phyloP scores from a whole-genome alignment of 257 asterid species.

The Echites panduratus region DNA sequence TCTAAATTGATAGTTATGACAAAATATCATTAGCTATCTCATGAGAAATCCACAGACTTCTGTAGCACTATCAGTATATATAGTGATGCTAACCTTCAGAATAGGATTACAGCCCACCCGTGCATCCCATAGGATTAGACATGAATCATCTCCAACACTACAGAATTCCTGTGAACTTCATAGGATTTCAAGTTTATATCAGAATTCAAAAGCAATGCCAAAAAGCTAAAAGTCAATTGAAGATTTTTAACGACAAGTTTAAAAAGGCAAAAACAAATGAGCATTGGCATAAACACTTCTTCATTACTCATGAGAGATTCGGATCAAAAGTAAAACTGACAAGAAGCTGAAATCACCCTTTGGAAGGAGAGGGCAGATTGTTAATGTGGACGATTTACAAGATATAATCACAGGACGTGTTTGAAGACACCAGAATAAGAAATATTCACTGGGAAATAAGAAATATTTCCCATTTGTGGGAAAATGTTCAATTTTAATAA shows the following conservation, averaged over 20 bases:
- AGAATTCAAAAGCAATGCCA: slow-evolving; percentile 10
- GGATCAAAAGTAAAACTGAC: not conserved
- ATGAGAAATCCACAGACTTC: not conserved
- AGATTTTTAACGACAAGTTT: not conserved
- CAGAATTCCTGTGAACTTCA: slow-evolving; percentile 95
- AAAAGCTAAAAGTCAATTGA: not conserved
- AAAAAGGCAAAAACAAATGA: not conserved
- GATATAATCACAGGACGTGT: too few species aligned
- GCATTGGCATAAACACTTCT: not conserved
- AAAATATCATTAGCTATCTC: not conserved
- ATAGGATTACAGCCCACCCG: slow-evolving; percentile 67
- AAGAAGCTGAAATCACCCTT: too few species aligned
- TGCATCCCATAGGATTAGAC: slow-evolving; percentile 96
- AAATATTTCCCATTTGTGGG: too few species aligned
- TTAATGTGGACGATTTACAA: too few species aligned
- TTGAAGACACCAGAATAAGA: too few species aligned
- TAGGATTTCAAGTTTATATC: slow-evolving; percentile 5
- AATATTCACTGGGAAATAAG: too few species aligned
- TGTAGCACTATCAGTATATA: not conserved
- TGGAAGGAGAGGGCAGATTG: too few species aligned
- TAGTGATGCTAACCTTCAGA: slow-evolving; percentile 44
- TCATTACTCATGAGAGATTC: not conserved
- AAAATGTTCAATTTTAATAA: too few species aligned
- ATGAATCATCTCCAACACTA: slow-evolving; percentile 98
- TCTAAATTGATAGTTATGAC: not conserved